Conservation (phyloP, 345 rosid genomes). For the Schrenkiella parvula region DNA sequence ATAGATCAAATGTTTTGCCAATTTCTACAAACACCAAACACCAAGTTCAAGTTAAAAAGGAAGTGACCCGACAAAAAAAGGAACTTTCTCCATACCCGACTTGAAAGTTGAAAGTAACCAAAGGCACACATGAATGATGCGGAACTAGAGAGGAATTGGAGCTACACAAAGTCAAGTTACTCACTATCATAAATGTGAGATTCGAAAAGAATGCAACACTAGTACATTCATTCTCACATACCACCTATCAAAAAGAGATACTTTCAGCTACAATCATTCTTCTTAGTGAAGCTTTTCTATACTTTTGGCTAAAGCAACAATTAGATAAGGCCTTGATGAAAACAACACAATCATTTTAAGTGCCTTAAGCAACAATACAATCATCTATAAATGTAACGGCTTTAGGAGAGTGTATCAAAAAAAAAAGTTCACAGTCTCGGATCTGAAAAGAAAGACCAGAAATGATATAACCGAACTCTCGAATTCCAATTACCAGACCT, state of each 20-base stretch:
- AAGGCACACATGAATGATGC: slow-evolving; percentile 11
- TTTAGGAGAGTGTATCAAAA: background rate
- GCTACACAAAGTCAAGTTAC: background rate
- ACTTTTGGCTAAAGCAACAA: slow-evolving; percentile 15
- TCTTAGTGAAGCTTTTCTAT: background rate
- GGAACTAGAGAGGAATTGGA: background rate
- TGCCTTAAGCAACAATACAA: background rate
- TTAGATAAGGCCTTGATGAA: background rate
- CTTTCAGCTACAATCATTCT: slow-evolving; percentile 10
- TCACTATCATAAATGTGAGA: background rate
- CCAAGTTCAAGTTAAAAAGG: background rate
- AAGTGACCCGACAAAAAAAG: background rate
- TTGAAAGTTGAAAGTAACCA: background rate
- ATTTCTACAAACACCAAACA: slow-evolving; percentile 45
- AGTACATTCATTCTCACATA: background rate
- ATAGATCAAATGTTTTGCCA: slow-evolving; percentile 52
- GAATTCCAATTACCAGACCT: background rate
- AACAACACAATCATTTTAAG: slow-evolving; percentile 11
- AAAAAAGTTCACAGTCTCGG: too few relatives aligned
- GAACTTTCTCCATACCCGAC: background rate
- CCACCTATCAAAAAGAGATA: background rate
- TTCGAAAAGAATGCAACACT: background rate
- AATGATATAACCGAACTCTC: background rate
- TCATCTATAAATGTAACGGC: background rate
- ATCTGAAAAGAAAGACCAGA: too few relatives aligned